Conservation (phyloP, 305 asterid species). For the Fraxinus nigra region DNA sequence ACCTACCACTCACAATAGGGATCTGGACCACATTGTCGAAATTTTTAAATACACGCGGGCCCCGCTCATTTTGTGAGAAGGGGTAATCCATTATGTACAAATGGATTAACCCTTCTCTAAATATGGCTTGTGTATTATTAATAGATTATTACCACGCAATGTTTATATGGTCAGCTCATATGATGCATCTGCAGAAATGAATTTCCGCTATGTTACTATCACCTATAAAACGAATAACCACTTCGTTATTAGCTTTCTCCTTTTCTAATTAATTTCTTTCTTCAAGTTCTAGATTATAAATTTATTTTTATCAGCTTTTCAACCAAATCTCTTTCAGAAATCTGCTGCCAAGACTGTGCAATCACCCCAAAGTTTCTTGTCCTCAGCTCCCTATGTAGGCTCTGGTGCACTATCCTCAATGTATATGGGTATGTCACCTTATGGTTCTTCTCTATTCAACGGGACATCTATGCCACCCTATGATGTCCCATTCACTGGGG, state of each 20-base stretch:
- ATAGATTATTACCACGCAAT: background rate
- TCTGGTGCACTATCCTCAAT: conserved; percentile 75
- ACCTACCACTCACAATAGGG: too few species aligned
- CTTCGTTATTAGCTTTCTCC: background rate
- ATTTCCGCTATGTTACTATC: background rate
- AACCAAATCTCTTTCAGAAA: conserved; percentile 42
- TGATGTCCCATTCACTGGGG: conserved; percentile 79
- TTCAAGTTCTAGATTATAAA: conserved; percentile 2
- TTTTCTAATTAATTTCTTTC: background rate
- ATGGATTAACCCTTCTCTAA: background rate
- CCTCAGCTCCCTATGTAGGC: conserved; percentile 67
- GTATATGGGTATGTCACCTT: conserved; percentile 80
- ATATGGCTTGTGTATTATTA: background rate
- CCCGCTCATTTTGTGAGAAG: too few species aligned
- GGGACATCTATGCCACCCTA: conserved; percentile 71
- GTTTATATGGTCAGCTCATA: background rate
- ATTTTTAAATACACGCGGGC: too few species aligned
- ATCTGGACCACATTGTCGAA: too few species aligned
- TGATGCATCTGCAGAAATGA: background rate
- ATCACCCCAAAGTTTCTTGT: conserved; percentile 62
- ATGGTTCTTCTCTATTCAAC: conserved; percentile 69
- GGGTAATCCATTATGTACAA: too few species aligned
- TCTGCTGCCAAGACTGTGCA: conserved; percentile 65
- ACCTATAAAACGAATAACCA: background rate
- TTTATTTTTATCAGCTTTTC: background rate